These are phyloP conservation scores for Fusarium sp. DNA, from an alignment of 2,329 filamentous ascomycete species.

Conservation along the genomic window DNA sequence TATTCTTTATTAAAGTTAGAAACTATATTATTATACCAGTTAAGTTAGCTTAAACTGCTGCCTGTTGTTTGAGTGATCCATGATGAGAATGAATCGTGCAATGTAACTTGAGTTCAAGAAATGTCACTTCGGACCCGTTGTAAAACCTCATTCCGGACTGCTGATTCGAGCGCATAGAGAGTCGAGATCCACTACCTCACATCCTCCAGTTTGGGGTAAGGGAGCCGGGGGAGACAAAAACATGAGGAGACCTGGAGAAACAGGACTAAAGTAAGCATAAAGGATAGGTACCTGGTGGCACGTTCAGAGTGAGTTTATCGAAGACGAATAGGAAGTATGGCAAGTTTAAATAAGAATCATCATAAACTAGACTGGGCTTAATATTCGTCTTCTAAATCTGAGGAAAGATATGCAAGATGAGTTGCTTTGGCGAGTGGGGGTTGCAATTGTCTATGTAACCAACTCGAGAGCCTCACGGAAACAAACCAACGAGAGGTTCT, in stretches of 20 bases:
- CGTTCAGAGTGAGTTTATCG: background rate
- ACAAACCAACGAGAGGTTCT: background rate
- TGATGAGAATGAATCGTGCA: slow-evolving; percentile 6
- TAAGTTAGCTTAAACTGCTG: slow-evolving; percentile 31
- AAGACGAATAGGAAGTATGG: background rate
- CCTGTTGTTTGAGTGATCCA: slow-evolving; percentile 15
- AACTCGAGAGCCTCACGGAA: slow-evolving; percentile 17
- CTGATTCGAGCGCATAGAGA: slow-evolving; percentile 33
- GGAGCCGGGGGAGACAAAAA: background rate
- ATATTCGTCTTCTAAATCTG: too few species aligned
- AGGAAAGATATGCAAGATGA: background rate
- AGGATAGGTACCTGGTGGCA: too few species aligned
- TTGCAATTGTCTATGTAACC: background rate
- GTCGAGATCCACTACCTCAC: slow-evolving; percentile 5
- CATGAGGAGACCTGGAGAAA: background rate
- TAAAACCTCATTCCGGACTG: accelerated
- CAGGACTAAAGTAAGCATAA: background rate
- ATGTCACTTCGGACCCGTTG: slow-evolving; percentile 1
- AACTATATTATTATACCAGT: too few species aligned
- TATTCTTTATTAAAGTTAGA: too few species aligned
- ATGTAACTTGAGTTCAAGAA: background rate
- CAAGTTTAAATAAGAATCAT: background rate
- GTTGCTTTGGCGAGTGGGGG: background rate
- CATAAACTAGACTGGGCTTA: background rate
- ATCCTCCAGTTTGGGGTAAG: slow-evolving; percentile 7